Base-by-base conservation (phyloP, 768 basidiomycete species). In the Russula ochroleuca region DNA sequence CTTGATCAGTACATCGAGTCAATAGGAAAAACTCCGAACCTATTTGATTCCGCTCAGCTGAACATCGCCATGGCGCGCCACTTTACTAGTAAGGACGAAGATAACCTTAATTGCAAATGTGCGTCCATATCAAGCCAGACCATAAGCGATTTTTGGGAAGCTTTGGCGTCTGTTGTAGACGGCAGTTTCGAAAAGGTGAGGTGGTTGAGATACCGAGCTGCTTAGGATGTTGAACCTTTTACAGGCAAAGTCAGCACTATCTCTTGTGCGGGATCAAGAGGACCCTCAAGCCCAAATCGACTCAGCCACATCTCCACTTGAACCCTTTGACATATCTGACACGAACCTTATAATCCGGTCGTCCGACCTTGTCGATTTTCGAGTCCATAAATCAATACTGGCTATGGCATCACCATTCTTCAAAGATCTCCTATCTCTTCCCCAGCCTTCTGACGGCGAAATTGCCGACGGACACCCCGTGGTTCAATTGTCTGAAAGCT, bases 351-450 rank as follows among this genome's bases (percentile, higher is more conserved):
- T 59, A 5, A 2, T 59, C 7, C 58, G 49, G 6, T 59, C 58
- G 14, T 50, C 49, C 7, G 60, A 61, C 43, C 10, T 19, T 15
- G 35, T 47, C 51, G 2, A 48, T 35, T 61, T 61, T 15, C 60
- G 52, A 6, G 43, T 61, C 17, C 60, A 61, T 35, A 52, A 47
- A 23, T 35, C 43, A 23, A 14, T 54, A 21, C 52, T 61, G 19
- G 28, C 52, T 17, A 54, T 38, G 45, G 17, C 41, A 3, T 59
- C 58, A 23, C 58, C 58, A 28, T 38, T 59, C 38, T 19, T 35
- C 35, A 35, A 35, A 35, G 35, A 35, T 35, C 35, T 35, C 1
- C 7, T 35, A 35, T 35, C 35, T 10, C 35, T 35, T 10, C 53
- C 38, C 23, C 59, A 41, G 28, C 38, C 59, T n/a, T 38, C 53